Conservation (phyloP, 305 asterid species). For the Nicotiana rustica region DNA sequence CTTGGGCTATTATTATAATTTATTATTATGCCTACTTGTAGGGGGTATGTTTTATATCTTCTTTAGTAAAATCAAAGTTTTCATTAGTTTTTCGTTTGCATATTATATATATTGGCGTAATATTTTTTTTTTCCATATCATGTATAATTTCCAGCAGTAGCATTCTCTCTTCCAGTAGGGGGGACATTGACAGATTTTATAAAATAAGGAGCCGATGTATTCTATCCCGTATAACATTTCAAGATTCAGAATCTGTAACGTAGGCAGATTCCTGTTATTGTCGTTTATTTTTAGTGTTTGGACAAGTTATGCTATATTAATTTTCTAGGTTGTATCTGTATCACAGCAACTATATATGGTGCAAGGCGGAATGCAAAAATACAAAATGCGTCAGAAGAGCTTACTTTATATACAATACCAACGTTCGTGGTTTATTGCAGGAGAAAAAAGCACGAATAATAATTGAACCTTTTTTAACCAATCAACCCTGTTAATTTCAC, state of each 20-base stretch:
- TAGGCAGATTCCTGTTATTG: conserved; percentile 9
- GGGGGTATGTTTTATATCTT: not conserved
- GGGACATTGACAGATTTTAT: not conserved
- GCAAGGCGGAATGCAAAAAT: no score
- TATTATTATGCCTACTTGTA: no score
- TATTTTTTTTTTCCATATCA: no score
- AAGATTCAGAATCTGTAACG: not conserved
- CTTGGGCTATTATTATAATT: not conserved
- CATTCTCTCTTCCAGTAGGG: not conserved
- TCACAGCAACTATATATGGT: no score
- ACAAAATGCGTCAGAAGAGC: no score
- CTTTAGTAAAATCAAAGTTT: not conserved
- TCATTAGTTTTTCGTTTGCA: not conserved
- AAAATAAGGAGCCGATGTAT: not conserved
- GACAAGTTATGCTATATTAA: not conserved
- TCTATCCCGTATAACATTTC: no score
- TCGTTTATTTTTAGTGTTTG: not conserved
- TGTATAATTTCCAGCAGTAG: not conserved
- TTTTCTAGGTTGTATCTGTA: no score
- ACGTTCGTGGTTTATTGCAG: no score
- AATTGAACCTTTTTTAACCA: not conserved
- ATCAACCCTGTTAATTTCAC: not conserved
- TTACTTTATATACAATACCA: no score
- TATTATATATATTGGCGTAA: not conserved
- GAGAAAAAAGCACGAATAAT: no score